Evolutionary conservation across 768 basidiomycete genomes (phyloP), one percentile per base, ranked within the genome.

Genomic region (Phylloporus scabripes): DNA sequence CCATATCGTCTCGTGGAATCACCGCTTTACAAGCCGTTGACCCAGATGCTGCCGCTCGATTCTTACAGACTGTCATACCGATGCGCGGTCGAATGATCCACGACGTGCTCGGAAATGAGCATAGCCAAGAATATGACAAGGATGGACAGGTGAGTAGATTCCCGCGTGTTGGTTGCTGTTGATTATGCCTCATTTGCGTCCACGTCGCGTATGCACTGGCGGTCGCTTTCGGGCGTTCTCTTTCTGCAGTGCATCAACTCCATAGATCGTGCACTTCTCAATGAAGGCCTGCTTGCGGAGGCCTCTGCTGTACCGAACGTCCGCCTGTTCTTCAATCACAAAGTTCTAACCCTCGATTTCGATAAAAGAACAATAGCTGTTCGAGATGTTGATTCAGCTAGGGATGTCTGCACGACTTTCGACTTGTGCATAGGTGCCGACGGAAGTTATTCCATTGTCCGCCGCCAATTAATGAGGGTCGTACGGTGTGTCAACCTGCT

Each of bases 71-170:
- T 26, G 85, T 84, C 34, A 93, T 97, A 69, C 93, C 93, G 57
- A 94, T 98, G 92, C 82, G 78, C 59, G 94, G 92, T 38, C 79
- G 95, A 44, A 95, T 97, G 92, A 91, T 98, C 55, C 95, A 98
- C 72, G 80, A 82, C 60, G 61, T 65, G 52, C 72, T 80, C 57
- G 87, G 89, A 50, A 77, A 77, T 57, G 74, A 80, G 55, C 81
- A 90, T 60, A 92, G 91, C 58, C 92, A 95, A 71, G 69, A 74
- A 45, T 96, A 96, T 69, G 94, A 95, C 69, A 83, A 78, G 62
- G 76, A 89, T 65, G 87, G 87, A 61, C 90, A 93, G 81, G 92
- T 87, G 60, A 62, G 81, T 68, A 41, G 44, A 59, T 57, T 68
- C 42, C 48, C 43, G 50, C 49, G 37, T 50, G 46, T 37, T 48